A percentile compares a stretch with the other conserved stretches of the same genome.
phyloP scores from a whole-genome alignment of 2,329 filamentous ascomycete genomes.

The Pseudocercospora pini-densiflorae region DNA sequence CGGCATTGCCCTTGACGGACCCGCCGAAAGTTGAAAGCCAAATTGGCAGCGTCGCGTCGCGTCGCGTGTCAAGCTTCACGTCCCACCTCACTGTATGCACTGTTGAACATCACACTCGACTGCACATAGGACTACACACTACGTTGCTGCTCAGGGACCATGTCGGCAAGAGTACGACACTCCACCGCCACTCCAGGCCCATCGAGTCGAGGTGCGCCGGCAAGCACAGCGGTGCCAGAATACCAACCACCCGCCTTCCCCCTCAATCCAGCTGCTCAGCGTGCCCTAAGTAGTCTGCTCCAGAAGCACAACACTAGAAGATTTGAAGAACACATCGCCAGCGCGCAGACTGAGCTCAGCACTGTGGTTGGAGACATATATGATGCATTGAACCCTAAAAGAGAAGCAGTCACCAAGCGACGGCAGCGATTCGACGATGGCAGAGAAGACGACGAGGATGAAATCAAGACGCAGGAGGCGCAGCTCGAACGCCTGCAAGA shows the following conservation, averaged over 20 bases:
- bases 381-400: conserved; percentile 53
- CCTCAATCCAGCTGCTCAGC: conserved; percentile 54
- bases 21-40: not conserved
- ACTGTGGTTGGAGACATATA: conserved; percentile 59
- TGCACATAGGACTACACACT: too few relatives aligned
- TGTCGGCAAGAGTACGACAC: conserved; percentile 16
- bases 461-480: conserved; percentile 43
- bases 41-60: not conserved
- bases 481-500: conserved; percentile 47
- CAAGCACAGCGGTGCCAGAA: conserved; percentile 44
- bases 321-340: conserved; percentile 55
- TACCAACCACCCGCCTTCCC: conserved; percentile 60
- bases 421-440: conserved; percentile 34
- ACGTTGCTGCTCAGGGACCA: not conserved
- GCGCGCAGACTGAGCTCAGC: conserved; percentile 54
- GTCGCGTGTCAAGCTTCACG: too few relatives aligned
- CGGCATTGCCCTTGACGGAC: not conserved
- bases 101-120: not conserved
- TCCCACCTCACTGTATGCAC: too few relatives aligned
- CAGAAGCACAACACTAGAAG: conserved; percentile 47
- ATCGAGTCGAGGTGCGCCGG: conserved; percentile 1
- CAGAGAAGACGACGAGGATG: conserved; percentile 41
- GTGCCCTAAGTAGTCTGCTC: conserved; percentile 52
- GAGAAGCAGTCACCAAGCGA: conserved; percentile 39
- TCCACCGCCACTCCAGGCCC: conserved; percentile 16